phyloP scores from a whole-genome alignment of 2,329 filamentous ascomycete genomes.

The Sarocladium oryzae region DNA sequence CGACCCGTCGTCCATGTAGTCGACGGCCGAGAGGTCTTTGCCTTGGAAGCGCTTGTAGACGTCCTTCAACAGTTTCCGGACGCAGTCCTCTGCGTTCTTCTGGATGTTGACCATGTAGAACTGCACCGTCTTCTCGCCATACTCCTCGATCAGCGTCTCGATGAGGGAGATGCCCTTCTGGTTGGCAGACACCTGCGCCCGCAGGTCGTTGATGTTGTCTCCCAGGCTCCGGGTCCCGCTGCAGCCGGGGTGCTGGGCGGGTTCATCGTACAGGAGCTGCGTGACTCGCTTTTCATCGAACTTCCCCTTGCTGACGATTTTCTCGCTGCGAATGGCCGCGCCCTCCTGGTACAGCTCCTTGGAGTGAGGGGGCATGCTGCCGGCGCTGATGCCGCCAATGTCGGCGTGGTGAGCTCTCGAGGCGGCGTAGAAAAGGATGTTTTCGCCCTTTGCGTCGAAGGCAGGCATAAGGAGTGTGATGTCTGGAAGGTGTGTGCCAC shows the following conservation, averaged over 20 bases:
- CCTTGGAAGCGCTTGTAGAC: slow-evolving; percentile 66
- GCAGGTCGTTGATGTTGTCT: slow-evolving; percentile 77
- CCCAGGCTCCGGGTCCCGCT: slow-evolving; percentile 71
- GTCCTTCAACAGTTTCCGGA: slow-evolving; percentile 64
- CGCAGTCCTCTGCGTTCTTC: slow-evolving; percentile 69
- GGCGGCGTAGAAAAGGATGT: slow-evolving; percentile 77
- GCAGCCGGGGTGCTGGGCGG: slow-evolving; percentile 67
- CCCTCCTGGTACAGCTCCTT: slow-evolving; percentile 58
- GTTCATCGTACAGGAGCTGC: slow-evolving; percentile 66
- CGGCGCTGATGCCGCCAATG: slow-evolving; percentile 74
- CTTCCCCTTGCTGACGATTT: slow-evolving; percentile 67
- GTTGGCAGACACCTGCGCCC: slow-evolving; percentile 78
- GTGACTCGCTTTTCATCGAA: slow-evolving; percentile 74
- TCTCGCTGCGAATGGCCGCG: slow-evolving; percentile 56
- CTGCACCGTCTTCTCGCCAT: slow-evolving; percentile 69
- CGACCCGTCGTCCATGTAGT: slow-evolving; percentile 80
- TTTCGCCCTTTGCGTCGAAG: slow-evolving; percentile 56
- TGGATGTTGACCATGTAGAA: slow-evolving; percentile 83
- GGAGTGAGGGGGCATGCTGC: slow-evolving; percentile 73
- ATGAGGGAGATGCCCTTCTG: slow-evolving; percentile 83
- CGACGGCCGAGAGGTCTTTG: slow-evolving; percentile 61
- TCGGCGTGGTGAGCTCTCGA: slow-evolving; percentile 80
- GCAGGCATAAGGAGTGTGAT: slow-evolving; percentile 77
- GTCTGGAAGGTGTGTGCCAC: slow-evolving; percentile 76
- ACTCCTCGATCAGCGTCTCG: slow-evolving; percentile 66